Base-by-base conservation (phyloP, 1,139 yeast genomes). In the Hyphopichia burtonii region DNA sequence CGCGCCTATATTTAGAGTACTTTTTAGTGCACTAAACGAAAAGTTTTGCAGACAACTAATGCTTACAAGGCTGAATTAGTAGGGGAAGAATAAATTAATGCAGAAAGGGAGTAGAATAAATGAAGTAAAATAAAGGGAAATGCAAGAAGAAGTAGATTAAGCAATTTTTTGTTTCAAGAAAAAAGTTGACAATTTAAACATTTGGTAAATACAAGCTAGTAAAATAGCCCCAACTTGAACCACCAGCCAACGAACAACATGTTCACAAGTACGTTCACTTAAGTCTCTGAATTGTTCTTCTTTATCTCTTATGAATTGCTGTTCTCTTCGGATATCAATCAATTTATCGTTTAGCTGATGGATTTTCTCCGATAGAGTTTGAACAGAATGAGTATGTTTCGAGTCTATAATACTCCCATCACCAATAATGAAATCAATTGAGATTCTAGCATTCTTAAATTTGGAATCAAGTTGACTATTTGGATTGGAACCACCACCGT, bases 221-320 rank as follows among this genome's bases (percentile, higher is more conserved):
- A 78, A 73, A 37, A 84, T 65, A 1, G 80, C 82, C 40, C 75
- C 51, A 28, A 82, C 51, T 62, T 85, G 90, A 40, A 85, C 61
- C 27, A 84, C 51, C 42, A 85, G 74, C 88, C 89, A 84, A 56
- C 75, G 65, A 40, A 82, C 76, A 15, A 84, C 88, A 35, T 78
- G 74, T 11, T 82, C 73, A 56, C 85, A 83, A 6, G 86, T 83
- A 17, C 71, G 49, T 60, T 86, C 94, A 40, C 84, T 76, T 48
- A 76, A 74, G 55, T 86, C 85, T 56, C 94, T 69, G 62, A 85
- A 86, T 35, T 58, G 58, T 10, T 80, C 82, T 58, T 86, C 94
- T 53, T 89, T 80, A 47, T 81, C 86, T 50, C 91, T 72, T 58
- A 85, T 81, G 46, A 82, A 67, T 27, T 64, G 63, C 60, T 84